A percentile compares a stretch with the other conserved stretches of the same genome.
Conservation (phyloP, 805 yeast genomes). For the Lachancea sp. region DNA sequence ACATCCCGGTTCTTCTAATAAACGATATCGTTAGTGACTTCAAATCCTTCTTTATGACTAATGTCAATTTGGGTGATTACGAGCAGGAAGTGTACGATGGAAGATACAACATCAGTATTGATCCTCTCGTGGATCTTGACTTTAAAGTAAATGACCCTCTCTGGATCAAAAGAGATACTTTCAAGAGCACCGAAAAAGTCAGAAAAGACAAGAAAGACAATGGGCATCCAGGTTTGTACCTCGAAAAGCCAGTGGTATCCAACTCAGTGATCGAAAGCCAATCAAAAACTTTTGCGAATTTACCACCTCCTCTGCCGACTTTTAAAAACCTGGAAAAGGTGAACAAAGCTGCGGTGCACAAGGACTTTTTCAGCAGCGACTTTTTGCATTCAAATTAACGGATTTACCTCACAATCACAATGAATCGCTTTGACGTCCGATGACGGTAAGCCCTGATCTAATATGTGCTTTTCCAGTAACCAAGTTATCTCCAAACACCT, state of each 20-base stretch:
- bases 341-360: constrained; percentile 39
- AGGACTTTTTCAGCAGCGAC: constrained; percentile 11
- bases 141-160: constrained; percentile 29
- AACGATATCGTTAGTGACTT: constrained; percentile 39
- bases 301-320: constrained; percentile 41
- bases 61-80: constrained; percentile 24
- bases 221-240: constrained; percentile 34
- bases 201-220: constrained; percentile 29
- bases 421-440: constrained; percentile 71
- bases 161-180: constrained; percentile 17
- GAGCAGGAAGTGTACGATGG: constrained; percentile 22
- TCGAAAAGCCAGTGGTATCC: constrained; percentile 40
- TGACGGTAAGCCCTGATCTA: constrained; percentile 50
- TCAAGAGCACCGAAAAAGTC: constrained; percentile 2
- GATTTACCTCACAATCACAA: constrained; percentile 26
- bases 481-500: constrained; percentile 74
- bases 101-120: constrained; percentile 11
- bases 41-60: constrained; percentile 32
- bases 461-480: constrained; percentile 51
- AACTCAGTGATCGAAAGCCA: constrained; percentile 31
- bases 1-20: constrained; percentile 43
- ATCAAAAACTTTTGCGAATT: constrained; percentile 17
- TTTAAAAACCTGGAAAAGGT: constrained; percentile 65
- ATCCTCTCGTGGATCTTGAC: constrained; percentile 26
- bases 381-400: neutral